These are phyloP conservation scores for Talaromyces thailandensis DNA, from an alignment of 495 filamentous ascomycete species.

Conservation along the genomic window DNA sequence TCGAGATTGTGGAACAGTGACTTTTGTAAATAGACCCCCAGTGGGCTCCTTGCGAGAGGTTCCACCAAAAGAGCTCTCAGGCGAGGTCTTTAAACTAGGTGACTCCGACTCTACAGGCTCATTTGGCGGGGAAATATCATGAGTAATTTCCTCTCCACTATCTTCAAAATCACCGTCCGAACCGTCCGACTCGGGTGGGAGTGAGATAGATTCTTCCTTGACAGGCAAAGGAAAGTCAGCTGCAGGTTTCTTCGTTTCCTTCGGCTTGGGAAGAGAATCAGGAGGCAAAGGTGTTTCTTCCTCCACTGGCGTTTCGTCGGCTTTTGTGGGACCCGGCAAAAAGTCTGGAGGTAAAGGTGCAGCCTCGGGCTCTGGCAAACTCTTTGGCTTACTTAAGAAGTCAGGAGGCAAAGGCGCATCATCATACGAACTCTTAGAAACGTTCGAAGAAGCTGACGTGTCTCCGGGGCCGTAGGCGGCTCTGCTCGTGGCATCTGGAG, in stretches of 20 bases:
- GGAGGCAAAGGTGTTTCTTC: conserved; percentile 32
- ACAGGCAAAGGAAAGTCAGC: neutral
- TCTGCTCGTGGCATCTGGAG: conserved; percentile 70
- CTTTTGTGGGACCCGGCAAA: conserved; percentile 18
- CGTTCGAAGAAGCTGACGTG: conserved; percentile 58
- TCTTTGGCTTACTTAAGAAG: conserved; percentile 29
- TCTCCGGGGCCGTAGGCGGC: conserved; percentile 54
- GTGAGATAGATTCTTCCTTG: conserved; percentile 15
- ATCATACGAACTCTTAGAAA: conserved; percentile 37
- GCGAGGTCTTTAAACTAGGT: conserved; percentile 49
- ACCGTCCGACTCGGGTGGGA: conserved; percentile 25
- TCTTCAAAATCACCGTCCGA: conserved; percentile 17
- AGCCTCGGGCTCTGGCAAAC: conserved; percentile 30
- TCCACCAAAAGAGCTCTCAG: conserved; percentile 58
- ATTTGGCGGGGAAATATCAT: conserved; percentile 52
- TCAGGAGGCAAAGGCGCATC: conserved; percentile 27
- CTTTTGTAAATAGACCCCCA: conserved; percentile 33
- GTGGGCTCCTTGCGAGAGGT: conserved; percentile 24
- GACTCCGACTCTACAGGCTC: conserved; percentile 21
- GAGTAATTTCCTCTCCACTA: conserved; percentile 35
- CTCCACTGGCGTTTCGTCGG: conserved; percentile 10
- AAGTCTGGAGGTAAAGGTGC: conserved; percentile 58
- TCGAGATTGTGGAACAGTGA: conserved; percentile 16
- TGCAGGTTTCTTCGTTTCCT: conserved; percentile 21
- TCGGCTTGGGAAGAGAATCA: conserved; percentile 15